phyloP scores from a whole-genome alignment of 2,329 filamentous ascomycete genomes.

The Ophiostoma australiae region DNA sequence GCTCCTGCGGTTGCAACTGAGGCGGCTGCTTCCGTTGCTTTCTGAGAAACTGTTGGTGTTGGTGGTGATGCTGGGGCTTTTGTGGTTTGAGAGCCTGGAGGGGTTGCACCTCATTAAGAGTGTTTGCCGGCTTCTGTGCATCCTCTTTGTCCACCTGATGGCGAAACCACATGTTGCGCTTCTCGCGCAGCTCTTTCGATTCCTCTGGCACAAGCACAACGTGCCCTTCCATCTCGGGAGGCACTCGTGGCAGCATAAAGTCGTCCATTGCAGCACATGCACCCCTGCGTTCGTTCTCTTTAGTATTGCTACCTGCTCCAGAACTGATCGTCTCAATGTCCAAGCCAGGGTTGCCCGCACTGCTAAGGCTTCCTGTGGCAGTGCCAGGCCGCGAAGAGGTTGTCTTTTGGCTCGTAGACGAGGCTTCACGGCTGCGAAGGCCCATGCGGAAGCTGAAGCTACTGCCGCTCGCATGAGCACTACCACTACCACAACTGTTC shows the following conservation, averaged over 20 bases:
- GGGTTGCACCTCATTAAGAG: not conserved
- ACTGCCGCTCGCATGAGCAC: not conserved
- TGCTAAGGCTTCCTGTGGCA: not conserved
- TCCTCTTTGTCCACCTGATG: slow-evolving; percentile 17
- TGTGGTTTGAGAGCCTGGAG: slow-evolving; percentile 8
- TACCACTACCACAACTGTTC: not conserved
- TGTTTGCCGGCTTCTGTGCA: slow-evolving; percentile 1
- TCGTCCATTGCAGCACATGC: slow-evolving; percentile 21
- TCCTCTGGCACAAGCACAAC: slow-evolving; percentile 19
- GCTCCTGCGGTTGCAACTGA: not conserved
- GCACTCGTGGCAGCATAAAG: slow-evolving; percentile 19
- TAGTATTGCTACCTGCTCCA: not conserved
- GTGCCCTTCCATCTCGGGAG: slow-evolving; percentile 15
- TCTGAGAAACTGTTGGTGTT: not conserved
- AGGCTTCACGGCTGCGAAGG: slow-evolving; percentile 14
- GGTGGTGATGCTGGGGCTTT: not conserved
- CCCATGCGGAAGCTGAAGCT: slow-evolving; percentile 19
- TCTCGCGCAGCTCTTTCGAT: slow-evolving; percentile 21
- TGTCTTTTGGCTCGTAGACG: slow-evolving; percentile 3
- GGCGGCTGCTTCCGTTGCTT: slow-evolving; percentile 18
- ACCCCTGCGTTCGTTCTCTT: not conserved
- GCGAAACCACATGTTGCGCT: slow-evolving; percentile 24
- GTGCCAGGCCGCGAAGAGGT: not conserved
- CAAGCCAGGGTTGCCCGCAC: not conserved
- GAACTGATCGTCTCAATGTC: not conserved